These are phyloP conservation scores for Penicillium concentricum DNA, from an alignment of 2,329 filamentous ascomycete species.

Conservation along the genomic window DNA sequence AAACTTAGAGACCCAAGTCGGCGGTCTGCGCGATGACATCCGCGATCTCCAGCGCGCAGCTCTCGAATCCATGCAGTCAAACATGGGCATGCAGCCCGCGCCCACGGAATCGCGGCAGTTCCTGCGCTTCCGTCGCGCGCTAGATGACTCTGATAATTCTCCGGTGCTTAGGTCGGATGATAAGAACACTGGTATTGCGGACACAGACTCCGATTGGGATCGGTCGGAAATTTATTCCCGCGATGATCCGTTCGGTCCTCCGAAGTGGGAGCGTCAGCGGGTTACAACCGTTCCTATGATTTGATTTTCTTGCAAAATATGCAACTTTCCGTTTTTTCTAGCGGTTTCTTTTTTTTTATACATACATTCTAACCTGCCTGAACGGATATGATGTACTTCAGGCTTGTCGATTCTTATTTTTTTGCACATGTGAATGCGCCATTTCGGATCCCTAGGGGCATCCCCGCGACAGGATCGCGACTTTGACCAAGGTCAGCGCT, in stretches of 20 bases:
- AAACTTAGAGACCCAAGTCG: constrained; percentile 45
- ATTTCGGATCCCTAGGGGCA: neutral
- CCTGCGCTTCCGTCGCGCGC: constrained; percentile 27
- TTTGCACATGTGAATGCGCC: neutral
- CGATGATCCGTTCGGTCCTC: constrained; percentile 25
- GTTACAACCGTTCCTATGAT: constrained; percentile 33
- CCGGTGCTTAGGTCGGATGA: constrained; percentile 16
- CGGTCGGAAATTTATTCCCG: constrained; percentile 13
- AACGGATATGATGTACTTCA: neutral
- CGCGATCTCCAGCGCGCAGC: constrained; percentile 35
- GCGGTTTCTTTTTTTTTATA: constrained; percentile 10
- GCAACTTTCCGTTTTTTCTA: constrained; percentile 22
- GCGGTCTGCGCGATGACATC: constrained; percentile 43
- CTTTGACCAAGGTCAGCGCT: constrained; percentile 12
- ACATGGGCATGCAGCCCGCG: constrained; percentile 33
- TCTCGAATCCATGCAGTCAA: constrained; percentile 29
- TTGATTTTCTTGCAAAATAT: constrained; percentile 10
- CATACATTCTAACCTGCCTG: neutral
- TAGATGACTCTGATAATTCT: constrained; percentile 20
- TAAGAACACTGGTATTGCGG: constrained; percentile 9
- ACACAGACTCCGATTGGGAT: constrained; percentile 30
- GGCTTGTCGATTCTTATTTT: neutral
- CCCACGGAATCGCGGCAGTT: constrained; percentile 33
- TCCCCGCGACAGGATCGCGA: constrained; percentile 16
- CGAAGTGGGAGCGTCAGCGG: constrained; percentile 29